Percentiles rank a stretch among this genome's conserved stretches.
Conservation (phyloP, 192 early-diverging fungal genomes). For the Chytriomyces hyalinus region DNA sequence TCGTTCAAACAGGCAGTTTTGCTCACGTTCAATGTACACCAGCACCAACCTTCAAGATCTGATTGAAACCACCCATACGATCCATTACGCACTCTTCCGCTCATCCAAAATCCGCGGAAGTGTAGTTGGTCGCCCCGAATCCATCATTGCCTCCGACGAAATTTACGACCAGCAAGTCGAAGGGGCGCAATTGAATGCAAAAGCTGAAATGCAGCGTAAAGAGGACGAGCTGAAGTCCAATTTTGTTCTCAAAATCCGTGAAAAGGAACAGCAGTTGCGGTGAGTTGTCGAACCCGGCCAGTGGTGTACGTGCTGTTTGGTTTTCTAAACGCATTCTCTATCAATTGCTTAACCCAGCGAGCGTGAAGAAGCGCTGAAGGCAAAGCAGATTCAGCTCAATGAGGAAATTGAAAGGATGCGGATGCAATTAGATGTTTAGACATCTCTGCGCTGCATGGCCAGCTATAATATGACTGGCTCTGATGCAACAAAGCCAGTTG, state of each 20-base stretch:
- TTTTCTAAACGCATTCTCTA: neutral
- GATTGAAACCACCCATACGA: constrained; percentile 94
- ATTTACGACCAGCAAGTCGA: constrained; percentile 75
- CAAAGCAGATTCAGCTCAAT: constrained; percentile 54
- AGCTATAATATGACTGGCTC: neutral
- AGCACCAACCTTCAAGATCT: constrained; percentile 97
- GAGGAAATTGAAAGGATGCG: constrained; percentile 59
- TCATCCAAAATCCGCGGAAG: constrained; percentile 80
- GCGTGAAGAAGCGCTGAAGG: constrained; percentile 56
- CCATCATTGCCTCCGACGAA: constrained; percentile 82
- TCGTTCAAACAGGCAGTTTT: neutral
- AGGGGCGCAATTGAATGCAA: constrained; percentile 63
- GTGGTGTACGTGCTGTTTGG: neutral
- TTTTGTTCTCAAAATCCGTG: constrained; percentile 64
- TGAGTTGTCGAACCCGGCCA: constrained; percentile 20
- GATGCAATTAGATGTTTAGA: constrained; percentile 36
- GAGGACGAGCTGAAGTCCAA: constrained; percentile 75
- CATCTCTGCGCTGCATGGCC: neutral
- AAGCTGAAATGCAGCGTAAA: constrained; percentile 71
- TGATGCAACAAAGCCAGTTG: neutral
- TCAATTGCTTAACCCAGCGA: constrained; percentile 28
- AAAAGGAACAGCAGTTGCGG: constrained; percentile 65
- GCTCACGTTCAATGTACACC: neutral
- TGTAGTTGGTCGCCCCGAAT: constrained; percentile 72
- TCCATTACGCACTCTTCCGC: constrained; percentile 96